These are phyloP conservation scores for Sclerotinia spermophila DNA, from an alignment of 2,329 filamentous ascomycete genomes.

Conservation along the genomic window DNA sequence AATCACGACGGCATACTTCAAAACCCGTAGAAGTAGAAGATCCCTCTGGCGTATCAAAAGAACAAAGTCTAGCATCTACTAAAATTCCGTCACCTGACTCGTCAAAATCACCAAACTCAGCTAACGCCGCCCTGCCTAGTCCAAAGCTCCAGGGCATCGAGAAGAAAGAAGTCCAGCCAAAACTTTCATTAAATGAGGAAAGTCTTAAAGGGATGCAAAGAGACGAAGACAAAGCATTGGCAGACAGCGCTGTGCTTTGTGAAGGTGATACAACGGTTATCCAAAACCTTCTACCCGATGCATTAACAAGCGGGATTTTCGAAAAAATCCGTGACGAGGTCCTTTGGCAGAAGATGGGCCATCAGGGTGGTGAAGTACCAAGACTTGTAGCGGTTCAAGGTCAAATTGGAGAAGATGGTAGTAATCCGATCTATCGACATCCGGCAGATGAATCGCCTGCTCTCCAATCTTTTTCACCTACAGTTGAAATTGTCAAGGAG, in stretches of 20 bases:
- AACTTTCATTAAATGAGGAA: not conserved
- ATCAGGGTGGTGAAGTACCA: constrained; percentile 87
- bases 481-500: constrained; percentile 64
- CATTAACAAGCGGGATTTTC: constrained; percentile 60
- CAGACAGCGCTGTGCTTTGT: constrained; percentile 46
- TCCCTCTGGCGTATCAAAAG: not conserved
- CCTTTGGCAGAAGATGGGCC: constrained; percentile 86
- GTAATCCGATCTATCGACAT: constrained; percentile 88
- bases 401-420: constrained; percentile 61
- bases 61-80: not conserved
- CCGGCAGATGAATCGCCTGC: constrained; percentile 84
- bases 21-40: constrained; percentile 20
- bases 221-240: not conserved
- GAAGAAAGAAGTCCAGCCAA: constrained; percentile 4
- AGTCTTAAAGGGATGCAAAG: not conserved
- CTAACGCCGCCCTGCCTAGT: not conserved
- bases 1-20: constrained; percentile 31
- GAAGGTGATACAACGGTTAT: constrained; percentile 79
- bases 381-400: constrained; percentile 89
- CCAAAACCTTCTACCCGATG: constrained; percentile 61
- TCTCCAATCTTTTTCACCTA: constrained; percentile 69
- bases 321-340: constrained; percentile 69
- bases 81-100: not conserved
- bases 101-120: not conserved
- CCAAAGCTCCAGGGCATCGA: not conserved